Evolutionary conservation across 108 stramenopile genomes (phyloP).

Genomic region (Stephanodiscus minutulus): DNA sequence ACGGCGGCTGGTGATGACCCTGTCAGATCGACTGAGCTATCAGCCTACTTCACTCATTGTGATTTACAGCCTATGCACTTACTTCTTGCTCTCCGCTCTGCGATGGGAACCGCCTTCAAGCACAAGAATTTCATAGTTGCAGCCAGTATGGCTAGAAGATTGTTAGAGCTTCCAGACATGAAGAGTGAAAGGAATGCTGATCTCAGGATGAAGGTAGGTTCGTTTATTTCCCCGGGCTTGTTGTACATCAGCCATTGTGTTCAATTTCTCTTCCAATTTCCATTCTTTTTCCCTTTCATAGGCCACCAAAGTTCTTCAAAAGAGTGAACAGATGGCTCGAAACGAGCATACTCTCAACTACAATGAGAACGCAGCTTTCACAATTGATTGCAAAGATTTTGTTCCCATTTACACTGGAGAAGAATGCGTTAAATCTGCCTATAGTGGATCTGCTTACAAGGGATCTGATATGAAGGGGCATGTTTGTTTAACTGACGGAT

Average conservation of each 20-base stretch:
- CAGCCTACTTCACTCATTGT: slow-evolving; percentile 99
- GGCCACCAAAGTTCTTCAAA: slow-evolving; percentile 95
- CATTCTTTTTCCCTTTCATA: background rate
- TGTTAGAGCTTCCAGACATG: slow-evolving; percentile 97
- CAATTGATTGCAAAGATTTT: slow-evolving; percentile 87
- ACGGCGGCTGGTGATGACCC: slow-evolving; percentile 65
- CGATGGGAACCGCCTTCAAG: slow-evolving; percentile 99
- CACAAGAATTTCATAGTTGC: slow-evolving; percentile 96
- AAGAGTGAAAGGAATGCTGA: slow-evolving; percentile 93
- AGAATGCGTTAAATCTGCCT: slow-evolving; percentile 78
- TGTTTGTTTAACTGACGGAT: slow-evolving; percentile 87
- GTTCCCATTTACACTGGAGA: slow-evolving; percentile 90
- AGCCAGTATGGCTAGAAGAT: slow-evolving; percentile 95
- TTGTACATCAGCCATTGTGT: background rate
- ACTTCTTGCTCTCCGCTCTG: slow-evolving; percentile 94
- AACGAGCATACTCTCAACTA: slow-evolving; percentile 97
- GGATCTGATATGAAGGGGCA: slow-evolving; percentile 65
- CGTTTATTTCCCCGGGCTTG: background rate
- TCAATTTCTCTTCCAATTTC: background rate
- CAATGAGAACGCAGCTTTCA: slow-evolving; percentile 94
- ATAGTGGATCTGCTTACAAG: slow-evolving; percentile 84
- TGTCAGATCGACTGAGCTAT: slow-evolving; percentile 93
- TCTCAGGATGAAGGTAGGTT: slow-evolving; percentile 76
- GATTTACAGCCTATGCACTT: slow-evolving; percentile 97
- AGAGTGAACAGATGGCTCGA: slow-evolving; percentile 96